Conservation (phyloP, 331 rosid genomes). For the Erythrophleum ivorense region DNA sequence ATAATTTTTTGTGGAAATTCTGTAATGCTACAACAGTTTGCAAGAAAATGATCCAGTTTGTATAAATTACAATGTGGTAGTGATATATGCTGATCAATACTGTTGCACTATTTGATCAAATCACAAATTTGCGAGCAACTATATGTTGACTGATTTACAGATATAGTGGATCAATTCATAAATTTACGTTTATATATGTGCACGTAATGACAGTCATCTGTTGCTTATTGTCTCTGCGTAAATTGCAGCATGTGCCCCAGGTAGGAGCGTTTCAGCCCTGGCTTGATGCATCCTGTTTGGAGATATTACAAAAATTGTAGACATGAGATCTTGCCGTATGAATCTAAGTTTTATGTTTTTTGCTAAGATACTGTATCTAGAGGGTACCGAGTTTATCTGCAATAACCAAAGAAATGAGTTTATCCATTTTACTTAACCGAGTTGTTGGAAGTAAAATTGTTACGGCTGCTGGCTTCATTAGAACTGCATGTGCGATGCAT, state of each 20-base stretch:
- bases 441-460: background rate
- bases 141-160: background rate
- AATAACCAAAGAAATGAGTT: background rate
- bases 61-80: background rate
- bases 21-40: background rate
- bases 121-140: background rate
- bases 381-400: background rate
- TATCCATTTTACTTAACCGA: background rate
- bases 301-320: conserved; percentile 37
- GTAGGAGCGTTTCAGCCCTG: conserved; percentile 64
- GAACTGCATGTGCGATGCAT: too few species aligned
- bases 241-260: conserved; percentile 51
- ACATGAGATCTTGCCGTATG: conserved; percentile 6
- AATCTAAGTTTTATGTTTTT: background rate
- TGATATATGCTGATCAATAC: background rate
- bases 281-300: conserved; percentile 57
- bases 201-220: conserved; percentile 8
- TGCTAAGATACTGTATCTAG: background rate
- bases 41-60: background rate
- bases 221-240: conserved; percentile 18
- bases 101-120: background rate
- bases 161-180: conserved; percentile 25
- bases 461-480: too few species aligned
- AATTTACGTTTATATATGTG: background rate
- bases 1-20: background rate